phyloP scores from a whole-genome alignment of 1,284 basidiomycete species.

The Grifola frondosa region DNA sequence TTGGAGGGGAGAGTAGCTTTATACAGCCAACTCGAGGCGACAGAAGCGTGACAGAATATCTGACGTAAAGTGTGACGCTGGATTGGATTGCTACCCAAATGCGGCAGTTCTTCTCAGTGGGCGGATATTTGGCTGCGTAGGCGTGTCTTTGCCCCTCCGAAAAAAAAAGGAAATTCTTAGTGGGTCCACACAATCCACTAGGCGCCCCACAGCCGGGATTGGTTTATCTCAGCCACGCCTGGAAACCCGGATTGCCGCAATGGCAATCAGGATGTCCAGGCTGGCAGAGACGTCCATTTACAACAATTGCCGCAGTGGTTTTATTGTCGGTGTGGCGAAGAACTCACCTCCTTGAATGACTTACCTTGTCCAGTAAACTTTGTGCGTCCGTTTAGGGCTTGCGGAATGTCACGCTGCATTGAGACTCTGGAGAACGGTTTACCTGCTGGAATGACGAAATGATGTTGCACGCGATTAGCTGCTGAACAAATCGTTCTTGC shows the following conservation, averaged over 20 bases:
- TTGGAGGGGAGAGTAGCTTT: neutral
- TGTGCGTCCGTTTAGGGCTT: no score
- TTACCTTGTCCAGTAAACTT: no score
- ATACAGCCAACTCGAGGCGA: neutral
- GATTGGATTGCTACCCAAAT: neutral
- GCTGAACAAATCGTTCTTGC: no score
- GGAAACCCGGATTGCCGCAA: neutral
- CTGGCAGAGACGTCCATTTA: no score
- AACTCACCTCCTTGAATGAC: no score
- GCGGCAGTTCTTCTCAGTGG: slow-evolving; percentile 4
- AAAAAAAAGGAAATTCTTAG: slow-evolving; percentile 10
- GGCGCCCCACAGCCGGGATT: slow-evolving; percentile 11
- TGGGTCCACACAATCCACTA: slow-evolving; percentile 11
- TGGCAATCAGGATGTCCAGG: no score
- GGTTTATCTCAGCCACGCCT: slow-evolving; percentile 2
- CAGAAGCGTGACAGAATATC: slow-evolving; percentile 1
- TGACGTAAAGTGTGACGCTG: slow-evolving; percentile 17
- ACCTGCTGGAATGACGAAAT: no score
- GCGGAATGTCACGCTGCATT: no score
- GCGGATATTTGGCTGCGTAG: slow-evolving; percentile 19
- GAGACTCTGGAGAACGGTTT: no score
- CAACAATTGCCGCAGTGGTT: no score
- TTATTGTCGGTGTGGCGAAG: no score
- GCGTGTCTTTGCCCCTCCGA: slow-evolving; percentile 15
- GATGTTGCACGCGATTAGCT: no score